phyloP scores from a whole-genome alignment of 768 basidiomycete species.

The Kwoniella sp. region DNA sequence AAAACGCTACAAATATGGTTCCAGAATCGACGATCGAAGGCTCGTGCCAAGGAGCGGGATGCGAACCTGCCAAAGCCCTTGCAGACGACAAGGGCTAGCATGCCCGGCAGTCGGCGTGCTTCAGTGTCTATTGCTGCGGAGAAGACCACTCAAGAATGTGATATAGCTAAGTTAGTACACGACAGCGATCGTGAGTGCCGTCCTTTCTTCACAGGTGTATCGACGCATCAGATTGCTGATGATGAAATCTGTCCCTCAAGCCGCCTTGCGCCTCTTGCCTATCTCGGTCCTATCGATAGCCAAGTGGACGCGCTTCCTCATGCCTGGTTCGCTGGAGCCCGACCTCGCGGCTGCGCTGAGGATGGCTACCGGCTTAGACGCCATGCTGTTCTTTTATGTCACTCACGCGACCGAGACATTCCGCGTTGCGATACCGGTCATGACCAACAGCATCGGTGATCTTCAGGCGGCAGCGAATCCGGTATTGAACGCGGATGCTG shows the following conservation, averaged over 20 bases:
- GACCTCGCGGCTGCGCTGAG: slow-evolving; percentile 30
- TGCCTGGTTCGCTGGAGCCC: slow-evolving; percentile 19
- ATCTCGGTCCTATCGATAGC: slow-evolving; percentile 33
- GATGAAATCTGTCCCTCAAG: slow-evolving; percentile 2
- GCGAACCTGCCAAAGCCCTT: slow-evolving; percentile 5
- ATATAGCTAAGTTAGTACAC: slow-evolving; percentile 23
- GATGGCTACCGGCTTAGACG: not conserved
- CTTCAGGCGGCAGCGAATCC: slow-evolving; percentile 17
- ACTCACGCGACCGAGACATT: slow-evolving; percentile 24
- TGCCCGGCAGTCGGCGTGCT: slow-evolving; percentile 4
- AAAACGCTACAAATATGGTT: slow-evolving; percentile 47
- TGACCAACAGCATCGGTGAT: not conserved
- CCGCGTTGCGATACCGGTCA: slow-evolving; percentile 29
- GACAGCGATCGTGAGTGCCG: slow-evolving; percentile 29
- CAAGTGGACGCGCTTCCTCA: slow-evolving; percentile 39
- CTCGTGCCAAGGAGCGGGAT: slow-evolving; percentile 36
- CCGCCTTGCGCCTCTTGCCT: slow-evolving; percentile 23
- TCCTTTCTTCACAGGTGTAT: not conserved
- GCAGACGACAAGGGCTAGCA: no score
- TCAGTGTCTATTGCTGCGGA: not conserved
- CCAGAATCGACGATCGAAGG: slow-evolving; percentile 41
- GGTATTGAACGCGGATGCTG: slow-evolving; percentile 15
- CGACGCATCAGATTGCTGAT: not conserved
- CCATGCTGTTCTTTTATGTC: slow-evolving; percentile 26
- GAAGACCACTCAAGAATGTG: slow-evolving; percentile 3